These are phyloP conservation scores for Fusarium sp. DNA, from an alignment of 2,329 filamentous ascomycete species.

Conservation along the genomic window DNA sequence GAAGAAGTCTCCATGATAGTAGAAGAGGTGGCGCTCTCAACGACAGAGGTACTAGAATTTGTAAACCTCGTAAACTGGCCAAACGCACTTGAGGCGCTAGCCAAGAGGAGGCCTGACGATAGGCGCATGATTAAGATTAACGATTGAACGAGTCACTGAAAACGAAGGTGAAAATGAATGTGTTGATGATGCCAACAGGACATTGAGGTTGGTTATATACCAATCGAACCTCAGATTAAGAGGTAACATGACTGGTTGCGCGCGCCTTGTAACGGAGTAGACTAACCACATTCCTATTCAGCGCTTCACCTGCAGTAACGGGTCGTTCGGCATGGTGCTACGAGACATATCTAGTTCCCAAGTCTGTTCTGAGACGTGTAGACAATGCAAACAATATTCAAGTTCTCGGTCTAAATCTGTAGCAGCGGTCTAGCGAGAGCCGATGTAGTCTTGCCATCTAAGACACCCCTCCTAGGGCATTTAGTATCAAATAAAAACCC, in stretches of 20 bases:
- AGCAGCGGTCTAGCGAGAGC: too few species aligned
- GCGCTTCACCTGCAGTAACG: too few species aligned
- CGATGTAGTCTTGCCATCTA: too few species aligned
- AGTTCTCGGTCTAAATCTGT: too few species aligned
- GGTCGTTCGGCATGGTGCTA: too few species aligned
- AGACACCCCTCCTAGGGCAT: too few species aligned
- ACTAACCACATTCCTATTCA: background rate
- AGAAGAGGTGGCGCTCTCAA: background rate
- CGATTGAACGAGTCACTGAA: background rate
- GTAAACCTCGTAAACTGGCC: background rate
- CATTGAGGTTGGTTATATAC: background rate
- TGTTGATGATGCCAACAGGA: too few species aligned
- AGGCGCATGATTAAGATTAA: background rate
- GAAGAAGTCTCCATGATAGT: background rate
- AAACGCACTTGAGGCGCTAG: background rate
- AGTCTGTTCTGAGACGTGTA: too few species aligned
- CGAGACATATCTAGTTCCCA: too few species aligned
- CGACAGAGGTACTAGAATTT: background rate
- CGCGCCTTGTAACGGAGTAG: too few species aligned
- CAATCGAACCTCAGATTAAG: too few species aligned
- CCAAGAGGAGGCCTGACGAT: background rate
- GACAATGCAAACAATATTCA: background rate
- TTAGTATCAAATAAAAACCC: too few species aligned
- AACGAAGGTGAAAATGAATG: background rate
- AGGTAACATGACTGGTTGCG: background rate